Base-by-base conservation (phyloP, 75 land plant genomes). In the Sequoia sempervirens region DNA sequence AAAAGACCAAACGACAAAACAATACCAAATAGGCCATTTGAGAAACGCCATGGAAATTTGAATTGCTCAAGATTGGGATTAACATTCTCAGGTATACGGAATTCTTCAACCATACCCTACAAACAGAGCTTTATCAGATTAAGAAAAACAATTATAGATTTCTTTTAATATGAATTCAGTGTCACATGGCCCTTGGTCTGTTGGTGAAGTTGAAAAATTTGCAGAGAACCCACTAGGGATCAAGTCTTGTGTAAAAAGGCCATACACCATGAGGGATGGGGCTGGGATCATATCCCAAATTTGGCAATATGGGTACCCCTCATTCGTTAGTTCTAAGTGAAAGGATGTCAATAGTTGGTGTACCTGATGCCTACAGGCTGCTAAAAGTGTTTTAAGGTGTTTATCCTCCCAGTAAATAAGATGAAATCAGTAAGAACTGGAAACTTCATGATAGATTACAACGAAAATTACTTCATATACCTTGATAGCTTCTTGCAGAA, bases 11-110 rank as follows among this genome's bases (percentile, higher is more conserved):
- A 97, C 36, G 94, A 91, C 28, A 95, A 89, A 82, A 97, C 91
- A 69, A 97, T 74, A 26, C 96, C 99, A 89, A 97, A 95, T 92
- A 95, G 91, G 40, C 99, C 99, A 93, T 97, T 97, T 41, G 86
- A 93, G 83, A 95, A 95, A n/a, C 96, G 87, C 99, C 99, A 97
- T n/a, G 97, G 85, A 79, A 88, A 86, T 79, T 88, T 81, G 73
- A 92, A 91, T 72, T 89, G 85, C 4, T 82, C 84, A 52, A 80
- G 82, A 0, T 86, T 86, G 13, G 89, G 74, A 81, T 93, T 86
- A 85, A 87, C 91, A 75, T 90, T 88, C 75, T 88, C 69, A 3
- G 97, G 99, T 36, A 89, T 90, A 32, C 85, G 87, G 85, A 97
- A 95, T 86, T 97, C 99, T 4, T 89, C 91, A 41, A 97, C 89